Base-by-base conservation (phyloP, 192 early-diverging fungal species). In the Coemansia sp. region DNA sequence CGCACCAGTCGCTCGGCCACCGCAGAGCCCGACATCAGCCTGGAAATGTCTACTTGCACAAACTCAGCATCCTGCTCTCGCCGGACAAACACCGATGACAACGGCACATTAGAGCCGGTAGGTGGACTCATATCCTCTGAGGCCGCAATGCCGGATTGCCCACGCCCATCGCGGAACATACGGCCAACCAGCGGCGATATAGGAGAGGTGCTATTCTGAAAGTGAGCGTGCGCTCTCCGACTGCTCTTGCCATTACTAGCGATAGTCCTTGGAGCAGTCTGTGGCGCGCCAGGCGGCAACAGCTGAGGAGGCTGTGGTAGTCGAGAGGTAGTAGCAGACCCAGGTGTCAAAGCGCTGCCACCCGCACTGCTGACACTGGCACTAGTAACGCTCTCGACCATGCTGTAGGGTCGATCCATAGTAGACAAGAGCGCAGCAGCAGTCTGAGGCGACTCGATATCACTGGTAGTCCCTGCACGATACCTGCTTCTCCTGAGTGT, bases 401-500 rank as follows among this genome's bases (percentile, higher is more conserved):
- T 85, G 57, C 82, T 85, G 55, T 44, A 70, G 13, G 82, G 82
- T 15, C 82, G 67, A 22, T 81, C 71, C 51, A 44, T 54, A 1
- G 71, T 61, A 2, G 70, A 40, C 8, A 71, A 36, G 5, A 66
- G 63, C 9, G 62, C 75, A 16, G 72, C 69, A 10, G 43, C 43
- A 16, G 75, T 47, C 29, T 47, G 62, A 20, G 74, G 71, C 71
- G 74, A 77, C 67, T 85, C 82, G 8, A 85, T 79, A 33, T 85
- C 82, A 72, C 82, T 85, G 36, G 82, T 85, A 2, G 82, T 85
- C 3, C 82, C 82, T 0, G 82, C 82, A 9, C 82, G 82, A 31
- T 73, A 71, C 18, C 82, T 66, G 63, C 72, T 79, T 22, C 77
- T 77, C 11, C 82, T 71, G 44, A 65, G 38, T 5, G 66, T n/a